Base-by-base conservation (phyloP, 371 early-diverging fungal genomes). In the Mortierella sp. region DNA sequence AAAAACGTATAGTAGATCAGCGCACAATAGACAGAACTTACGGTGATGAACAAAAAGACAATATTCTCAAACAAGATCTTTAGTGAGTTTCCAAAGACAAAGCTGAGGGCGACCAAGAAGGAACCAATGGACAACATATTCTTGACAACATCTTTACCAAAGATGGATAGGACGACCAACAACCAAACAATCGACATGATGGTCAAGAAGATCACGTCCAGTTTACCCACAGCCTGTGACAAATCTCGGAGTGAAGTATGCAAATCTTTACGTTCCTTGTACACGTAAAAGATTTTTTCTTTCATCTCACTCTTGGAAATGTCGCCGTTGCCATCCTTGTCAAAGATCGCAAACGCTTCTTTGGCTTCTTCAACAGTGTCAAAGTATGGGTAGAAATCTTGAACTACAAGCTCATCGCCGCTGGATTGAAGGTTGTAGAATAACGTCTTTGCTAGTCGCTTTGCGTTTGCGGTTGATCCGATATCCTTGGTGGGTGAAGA, bases 281-380 rank as follows among this genome's bases (percentile, higher is more conserved):
- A 93, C 62, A 92, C 84, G 8, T 86, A 77, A 54, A 93, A 73
- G 2, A 90, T 88, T 5, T 89, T 87, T 61, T 89, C 89, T 62
- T 89, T 88, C 83, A 93, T 92, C 73, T 94, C 93, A n/a, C 88
- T 79, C 39, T 91, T 86, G 6, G 89, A 87, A 54, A 94, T 69
- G 68, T 91, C 89, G 24, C 93, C 93, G 74, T 93, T 92, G 20
- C 88, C 88, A 78, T 94, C 92, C 68, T 87, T 88, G 83, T 94
- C 94, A 80, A 94, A 93, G 1, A 92, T 83, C 1, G 75, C 72
- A 81, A 94, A 94, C 3, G 93, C 94, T 24, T 85, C 85, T 52
- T 84, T 75, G 12, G 93, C 89, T 28, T 90, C 89, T 11, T 87
- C 88, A 18, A 73, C 83, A 12, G 78, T 84, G 10, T 81, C 83